A percentile compares a stretch with the other conserved stretches of the same genome.
Conservation (phyloP, 208 protist species). For the Phytomonas sp. region DNA sequence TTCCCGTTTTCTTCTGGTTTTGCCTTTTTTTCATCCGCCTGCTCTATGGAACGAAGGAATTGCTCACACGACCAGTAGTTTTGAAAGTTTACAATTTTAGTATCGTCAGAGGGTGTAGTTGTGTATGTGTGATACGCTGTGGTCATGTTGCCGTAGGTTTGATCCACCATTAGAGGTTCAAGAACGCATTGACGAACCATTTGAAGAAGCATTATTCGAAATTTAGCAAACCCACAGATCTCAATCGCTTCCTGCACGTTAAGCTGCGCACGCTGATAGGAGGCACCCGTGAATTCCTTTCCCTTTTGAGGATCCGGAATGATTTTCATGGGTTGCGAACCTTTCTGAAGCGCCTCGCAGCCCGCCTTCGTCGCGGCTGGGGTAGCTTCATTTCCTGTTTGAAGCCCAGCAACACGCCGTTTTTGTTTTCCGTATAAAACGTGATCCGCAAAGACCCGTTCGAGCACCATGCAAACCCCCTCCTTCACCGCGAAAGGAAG, state of each 20-base stretch:
- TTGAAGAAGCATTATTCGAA: slow-evolving; percentile 19
- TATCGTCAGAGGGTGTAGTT: slow-evolving; percentile 12
- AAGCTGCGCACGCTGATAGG: slow-evolving; percentile 49
- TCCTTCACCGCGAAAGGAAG: slow-evolving; percentile 83
- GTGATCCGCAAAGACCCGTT: slow-evolving; percentile 49
- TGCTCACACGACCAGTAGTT: background rate
- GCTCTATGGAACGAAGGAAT: background rate
- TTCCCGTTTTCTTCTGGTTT: background rate
- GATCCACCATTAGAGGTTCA: slow-evolving; percentile 3
- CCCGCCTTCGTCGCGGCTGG: background rate
- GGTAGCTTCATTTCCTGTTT: slow-evolving; percentile 8
- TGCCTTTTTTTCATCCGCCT: background rate
- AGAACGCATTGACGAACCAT: slow-evolving; percentile 27
- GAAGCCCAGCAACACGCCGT: slow-evolving; percentile 12
- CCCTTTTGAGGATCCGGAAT: slow-evolving; percentile 40
- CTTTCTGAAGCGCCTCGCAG: background rate
- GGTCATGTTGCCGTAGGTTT: slow-evolving; percentile 15
- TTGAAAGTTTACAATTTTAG: slow-evolving; percentile 5
- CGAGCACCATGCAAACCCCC: slow-evolving; percentile 73
- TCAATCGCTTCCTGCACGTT: slow-evolving; percentile 28
- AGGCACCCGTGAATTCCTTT: slow-evolving; percentile 58
- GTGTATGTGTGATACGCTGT: slow-evolving; percentile 13
- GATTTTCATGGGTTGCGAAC: background rate
- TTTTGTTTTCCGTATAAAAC: slow-evolving; percentile 31
- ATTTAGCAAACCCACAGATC: slow-evolving; percentile 26